Evolutionary conservation across 1,284 basidiomycete species (phyloP).

Genomic region (Porodaedalea pini): DNA sequence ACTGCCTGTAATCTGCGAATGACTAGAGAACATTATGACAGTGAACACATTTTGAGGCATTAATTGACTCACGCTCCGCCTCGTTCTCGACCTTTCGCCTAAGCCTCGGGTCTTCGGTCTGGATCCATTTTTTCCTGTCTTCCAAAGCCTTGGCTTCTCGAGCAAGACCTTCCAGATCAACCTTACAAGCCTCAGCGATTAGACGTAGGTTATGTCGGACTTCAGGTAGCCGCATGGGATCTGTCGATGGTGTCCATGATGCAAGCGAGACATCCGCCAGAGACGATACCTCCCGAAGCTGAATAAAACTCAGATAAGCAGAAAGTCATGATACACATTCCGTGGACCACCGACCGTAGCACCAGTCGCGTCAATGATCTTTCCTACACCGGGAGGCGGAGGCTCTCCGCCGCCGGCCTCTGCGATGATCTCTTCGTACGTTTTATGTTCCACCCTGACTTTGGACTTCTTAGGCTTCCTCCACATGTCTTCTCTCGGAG

Average conservation of each 20-base stretch:
- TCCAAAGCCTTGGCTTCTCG: conserved; percentile 83
- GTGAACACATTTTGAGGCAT: conserved; percentile 18
- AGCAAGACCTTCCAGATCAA: conserved; percentile 83
- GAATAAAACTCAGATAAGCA: conserved; percentile 16
- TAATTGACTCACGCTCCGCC: conserved; percentile 59
- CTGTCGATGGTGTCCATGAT: conserved; percentile 81
- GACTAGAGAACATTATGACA: conserved; percentile 42
- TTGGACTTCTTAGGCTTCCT: conserved; percentile 83
- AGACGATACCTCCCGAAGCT: conserved; percentile 82
- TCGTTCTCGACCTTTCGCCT: conserved; percentile 68
- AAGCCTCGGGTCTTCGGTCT: conserved; percentile 67
- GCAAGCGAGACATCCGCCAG: conserved; percentile 75
- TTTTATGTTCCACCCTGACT: conserved; percentile 85
- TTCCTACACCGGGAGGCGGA: conserved; percentile 60
- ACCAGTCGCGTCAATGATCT: conserved; percentile 93
- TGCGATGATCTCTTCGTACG: conserved; percentile 90
- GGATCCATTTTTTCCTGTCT: conserved; percentile 73
- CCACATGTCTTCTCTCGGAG: conserved; percentile 69
- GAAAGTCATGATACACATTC: conserved; percentile 1
- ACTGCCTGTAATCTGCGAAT: conserved; percentile 75
- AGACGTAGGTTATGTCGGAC: conserved; percentile 91
- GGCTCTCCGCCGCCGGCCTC: conserved; percentile 68
- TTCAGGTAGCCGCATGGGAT: conserved; percentile 87
- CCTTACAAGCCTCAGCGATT: conserved; percentile 78
- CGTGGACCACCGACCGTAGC: conserved; percentile 62